A percentile compares a stretch with the other conserved stretches of the same genome.
Evolutionary conservation across 306 rosid genomes (phyloP).

Genomic region (Astragalus glycyphyllos): DNA sequence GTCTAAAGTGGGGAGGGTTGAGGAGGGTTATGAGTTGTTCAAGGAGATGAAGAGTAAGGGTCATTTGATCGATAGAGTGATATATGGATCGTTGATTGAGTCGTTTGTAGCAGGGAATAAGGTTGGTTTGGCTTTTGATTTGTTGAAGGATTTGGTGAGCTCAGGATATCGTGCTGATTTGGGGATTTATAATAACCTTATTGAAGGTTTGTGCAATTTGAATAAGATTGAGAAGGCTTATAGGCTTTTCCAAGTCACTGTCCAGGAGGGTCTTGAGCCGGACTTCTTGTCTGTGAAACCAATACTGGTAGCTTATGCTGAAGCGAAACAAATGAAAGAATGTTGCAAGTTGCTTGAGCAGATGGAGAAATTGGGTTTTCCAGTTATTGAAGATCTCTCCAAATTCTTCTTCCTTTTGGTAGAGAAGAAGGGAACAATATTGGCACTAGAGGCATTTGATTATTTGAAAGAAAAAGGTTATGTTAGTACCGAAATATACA

Average conservation of each 20-base stretch:
- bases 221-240: slow-evolving; percentile 69
- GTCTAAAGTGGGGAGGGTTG: slow-evolving; percentile 65
- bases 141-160: slow-evolving; percentile 74
- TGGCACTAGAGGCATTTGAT: slow-evolving; percentile 60
- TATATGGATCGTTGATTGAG: slow-evolving; percentile 70
- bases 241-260: slow-evolving; percentile 64
- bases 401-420: slow-evolving; percentile 61
- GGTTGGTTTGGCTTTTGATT: slow-evolving; percentile 70
- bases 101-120: slow-evolving; percentile 64
- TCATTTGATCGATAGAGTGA: slow-evolving; percentile 73
- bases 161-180: slow-evolving; percentile 82
- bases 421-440: slow-evolving; percentile 53
- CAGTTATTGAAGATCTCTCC: slow-evolving; percentile 56
- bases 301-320: slow-evolving; percentile 59
- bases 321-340: slow-evolving; percentile 54
- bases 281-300: slow-evolving; percentile 62
- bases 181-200: slow-evolving; percentile 72
- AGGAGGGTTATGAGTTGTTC: slow-evolving; percentile 69
- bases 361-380: slow-evolving; percentile 64
- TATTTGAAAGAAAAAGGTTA: slow-evolving; percentile 58
- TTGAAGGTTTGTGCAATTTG: slow-evolving; percentile 72
- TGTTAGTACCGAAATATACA: slow-evolving; percentile 59
- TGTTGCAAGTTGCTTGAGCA: slow-evolving; percentile 60
- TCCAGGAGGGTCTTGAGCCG: slow-evolving; percentile 69
- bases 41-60: slow-evolving; percentile 82